Base-by-base conservation (phyloP, 2,329 filamentous ascomycete species). In the Trichoderma sp. region DNA sequence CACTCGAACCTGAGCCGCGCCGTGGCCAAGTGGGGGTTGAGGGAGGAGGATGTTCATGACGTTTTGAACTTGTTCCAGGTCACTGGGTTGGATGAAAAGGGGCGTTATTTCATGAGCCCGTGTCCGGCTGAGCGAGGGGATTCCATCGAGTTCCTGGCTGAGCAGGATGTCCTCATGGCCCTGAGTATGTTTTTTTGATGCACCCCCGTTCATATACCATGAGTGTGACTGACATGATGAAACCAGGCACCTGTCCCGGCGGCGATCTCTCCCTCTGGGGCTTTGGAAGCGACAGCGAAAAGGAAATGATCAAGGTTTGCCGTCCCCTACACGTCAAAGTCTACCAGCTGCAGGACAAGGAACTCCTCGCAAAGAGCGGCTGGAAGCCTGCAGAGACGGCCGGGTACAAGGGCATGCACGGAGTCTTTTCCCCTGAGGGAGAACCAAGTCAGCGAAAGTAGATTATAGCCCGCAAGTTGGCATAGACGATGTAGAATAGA, bases 1-100 rank as follows among this genome's bases (percentile, higher is more conserved):
- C 93, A 95, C 78, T 93, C 91, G 2, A 97, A 97, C 79, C 86
- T 97, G 12, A 89, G 89, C 1, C 88, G 93, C 4, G 92, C 93
- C 0, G 88, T 96, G 3, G 73, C 90, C 1, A 90, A 91, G 0
- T 90, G 85, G 73, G 92, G 92, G 0, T 80, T 96, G 56, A 86
- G 84, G 6, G 93, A 96, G 81, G 84, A 84, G 34, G 93, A 96
- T 78, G 89, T 96, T 1, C 93, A 97, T 77, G 93, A 97, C 79
- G 93, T 97, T 0, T 85, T 97, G 69, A 97, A 97, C 77, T 85
- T 97, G 3, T 96, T 97, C 78, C 93, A 97, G 80, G 92, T 95
- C 7, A 96, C 93, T 0, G 93, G 93, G 0, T 79, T 96, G 61
- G 91, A 96, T 76, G 84, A 87, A 68, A 77, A 91, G 73, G 93